Base-by-base conservation (phyloP, 2,329 filamentous ascomycete genomes). In the Diaporthe caulivora region DNA sequence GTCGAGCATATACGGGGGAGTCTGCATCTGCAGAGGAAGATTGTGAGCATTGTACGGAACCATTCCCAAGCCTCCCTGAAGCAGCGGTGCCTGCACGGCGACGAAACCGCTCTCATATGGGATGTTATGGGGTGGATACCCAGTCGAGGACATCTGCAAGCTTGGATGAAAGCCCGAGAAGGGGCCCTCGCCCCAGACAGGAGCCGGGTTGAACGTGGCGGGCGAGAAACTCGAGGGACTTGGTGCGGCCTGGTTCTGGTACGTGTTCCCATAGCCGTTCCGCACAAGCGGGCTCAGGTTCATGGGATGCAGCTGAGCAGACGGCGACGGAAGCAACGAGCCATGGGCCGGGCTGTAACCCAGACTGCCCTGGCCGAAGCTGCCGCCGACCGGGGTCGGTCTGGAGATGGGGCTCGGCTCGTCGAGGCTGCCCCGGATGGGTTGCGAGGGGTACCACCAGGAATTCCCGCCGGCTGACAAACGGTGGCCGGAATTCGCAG, bases 201-300 rank as follows among this genome's bases (percentile, higher is more conserved):
- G 78, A 31, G 80, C 79, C 15, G 49, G 31, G 13, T 83, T 80
- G 74, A 83, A 81, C 18, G 80, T 81, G 21, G 80, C 80, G 29
- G 83, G 82, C 70, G 85, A 83, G 78, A 85, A 86, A 11, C 83
- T 79, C 1, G 83, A 80, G 44, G 83, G 83, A 1, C 82, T 81
- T 6, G 83, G 79, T 1, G 81, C 78, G 31, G 83, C 80, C 42
- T 83, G 84, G 70, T 83, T 73, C 26, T 65, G 74, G 53, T 75
- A 73, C 2, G 71, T 37, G 49, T 51, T 73, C 15, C 44, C 65
- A 24, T 71, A 75, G 31, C 29, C 54, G 51, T 64, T 72, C 60
- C 71, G 74, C 54, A 75, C 53, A 8, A 64, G 37, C 37, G 65
- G 53, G 15, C 34, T 53, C 67, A 75, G 24, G 13, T 18, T 67